A percentile compares a stretch with the other conserved stretches of the same genome.
Evolutionary conservation across 75 land plant species (phyloP).

Genomic region (Larix kaempferi): DNA sequence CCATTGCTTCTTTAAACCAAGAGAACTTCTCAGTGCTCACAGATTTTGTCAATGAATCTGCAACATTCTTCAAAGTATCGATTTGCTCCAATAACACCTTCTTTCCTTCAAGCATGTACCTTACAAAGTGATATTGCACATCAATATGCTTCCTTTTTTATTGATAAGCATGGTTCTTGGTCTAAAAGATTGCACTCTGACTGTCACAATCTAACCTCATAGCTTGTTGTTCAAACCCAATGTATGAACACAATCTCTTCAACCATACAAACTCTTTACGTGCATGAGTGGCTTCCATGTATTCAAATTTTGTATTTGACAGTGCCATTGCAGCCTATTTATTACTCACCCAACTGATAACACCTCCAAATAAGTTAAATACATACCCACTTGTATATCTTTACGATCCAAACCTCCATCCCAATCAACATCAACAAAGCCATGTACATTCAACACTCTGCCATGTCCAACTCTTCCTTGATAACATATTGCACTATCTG

Average conservation of each 20-base stretch:
- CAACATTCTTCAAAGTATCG: background rate
- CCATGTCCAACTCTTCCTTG: background rate
- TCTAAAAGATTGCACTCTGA: background rate
- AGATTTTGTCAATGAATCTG: background rate
- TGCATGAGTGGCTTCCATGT: background rate
- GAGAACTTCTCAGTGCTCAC: background rate
- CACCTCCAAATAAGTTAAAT: background rate
- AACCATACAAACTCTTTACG: background rate
- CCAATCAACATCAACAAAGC: background rate
- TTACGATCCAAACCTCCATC: background rate
- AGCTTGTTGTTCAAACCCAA: background rate
- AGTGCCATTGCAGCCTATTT: background rate
- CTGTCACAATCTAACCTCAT: background rate
- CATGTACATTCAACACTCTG: background rate
- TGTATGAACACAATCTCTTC: background rate
- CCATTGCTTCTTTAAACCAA: background rate
- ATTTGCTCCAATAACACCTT: background rate
- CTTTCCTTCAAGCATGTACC: background rate
- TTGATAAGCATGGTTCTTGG: background rate
- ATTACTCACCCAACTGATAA: background rate
- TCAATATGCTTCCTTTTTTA: background rate
- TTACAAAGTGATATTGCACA: background rate
- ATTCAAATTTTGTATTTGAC: background rate
- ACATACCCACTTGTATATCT: background rate
- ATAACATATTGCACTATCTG: background rate